Evolutionary conservation across 1,284 basidiomycete species (phyloP).

Genomic region (Ceratobasidium sp.): DNA sequence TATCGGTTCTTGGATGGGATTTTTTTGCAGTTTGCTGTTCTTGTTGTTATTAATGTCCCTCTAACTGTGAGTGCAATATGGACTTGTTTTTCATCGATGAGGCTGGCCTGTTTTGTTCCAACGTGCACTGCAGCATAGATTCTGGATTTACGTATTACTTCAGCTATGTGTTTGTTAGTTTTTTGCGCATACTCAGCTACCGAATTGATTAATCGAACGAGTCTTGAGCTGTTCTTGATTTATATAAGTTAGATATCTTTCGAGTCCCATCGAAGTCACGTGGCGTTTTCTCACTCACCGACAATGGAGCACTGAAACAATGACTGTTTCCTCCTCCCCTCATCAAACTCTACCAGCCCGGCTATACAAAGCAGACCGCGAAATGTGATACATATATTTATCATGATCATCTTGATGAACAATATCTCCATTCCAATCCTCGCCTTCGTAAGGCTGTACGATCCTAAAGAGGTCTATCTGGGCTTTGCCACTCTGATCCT

Average conservation of each 20-base stretch:
- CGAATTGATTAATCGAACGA: constrained; percentile 11
- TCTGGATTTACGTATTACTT: constrained; percentile 37
- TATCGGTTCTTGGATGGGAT: constrained; percentile 23
- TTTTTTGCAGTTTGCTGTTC: background rate
- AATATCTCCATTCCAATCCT: no score
- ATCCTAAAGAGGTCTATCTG: no score
- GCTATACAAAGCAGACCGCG: no score
- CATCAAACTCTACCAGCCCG: no score
- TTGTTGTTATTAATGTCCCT: constrained; percentile 16
- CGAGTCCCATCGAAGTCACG: background rate
- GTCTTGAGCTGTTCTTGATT: no score
- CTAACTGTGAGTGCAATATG: constrained; percentile 10
- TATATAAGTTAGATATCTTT: no score
- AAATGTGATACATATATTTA: no score
- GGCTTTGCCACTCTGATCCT: no score
- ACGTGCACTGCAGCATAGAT: constrained; percentile 44
- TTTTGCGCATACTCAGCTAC: constrained; percentile 19
- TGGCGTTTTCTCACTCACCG: background rate
- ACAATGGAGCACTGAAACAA: background rate
- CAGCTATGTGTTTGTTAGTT: constrained; percentile 26
- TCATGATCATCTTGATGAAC: no score
- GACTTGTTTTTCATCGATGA: constrained; percentile 18
- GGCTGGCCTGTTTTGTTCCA: constrained; percentile 20
- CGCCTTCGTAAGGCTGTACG: no score
- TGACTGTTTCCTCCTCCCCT: no score